phyloP scores from a whole-genome alignment of 2,329 filamentous ascomycete species.

The Raffaelea albimanens region DNA sequence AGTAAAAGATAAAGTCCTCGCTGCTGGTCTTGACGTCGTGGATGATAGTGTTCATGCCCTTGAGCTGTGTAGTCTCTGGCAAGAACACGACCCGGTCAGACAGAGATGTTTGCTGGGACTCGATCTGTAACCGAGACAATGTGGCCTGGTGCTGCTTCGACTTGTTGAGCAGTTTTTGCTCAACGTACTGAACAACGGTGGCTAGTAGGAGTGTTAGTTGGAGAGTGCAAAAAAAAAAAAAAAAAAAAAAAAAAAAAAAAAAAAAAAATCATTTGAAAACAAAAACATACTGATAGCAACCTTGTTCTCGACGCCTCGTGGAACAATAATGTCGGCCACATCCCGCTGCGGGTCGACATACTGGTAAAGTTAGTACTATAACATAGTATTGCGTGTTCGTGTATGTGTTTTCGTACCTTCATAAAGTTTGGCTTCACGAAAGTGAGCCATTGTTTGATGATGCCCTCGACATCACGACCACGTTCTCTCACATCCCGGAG shows the following conservation, averaged over 20 bases:
- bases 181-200: constrained; percentile 91
- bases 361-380: constrained; percentile 19
- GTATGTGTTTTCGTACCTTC: constrained; percentile 36
- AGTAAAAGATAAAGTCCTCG: constrained; percentile 97
- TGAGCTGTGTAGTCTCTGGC: constrained; percentile 68
- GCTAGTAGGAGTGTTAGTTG: constrained; percentile 32
- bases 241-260: background rate
- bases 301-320: constrained; percentile 85
- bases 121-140: constrained; percentile 64
- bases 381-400: background rate
- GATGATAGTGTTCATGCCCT: constrained; percentile 83
- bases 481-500: constrained; percentile 82
- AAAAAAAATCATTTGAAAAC: background rate
- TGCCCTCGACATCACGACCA: constrained; percentile 84
- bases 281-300: constrained; percentile 65
- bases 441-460: constrained; percentile 95
- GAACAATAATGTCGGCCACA: constrained; percentile 90
- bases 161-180: constrained; percentile 77
- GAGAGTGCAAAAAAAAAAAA: background rate
- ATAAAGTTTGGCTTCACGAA: constrained; percentile 97
- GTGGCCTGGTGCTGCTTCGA: constrained; percentile 74
- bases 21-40: constrained; percentile 68
- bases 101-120: constrained; percentile 61
- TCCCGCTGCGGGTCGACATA: constrained; percentile 88
- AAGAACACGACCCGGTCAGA: constrained; percentile 68